Base-by-base conservation (phyloP, 2,329 filamentous ascomycete genomes). In the Nothomitra cinnamomea region DNA sequence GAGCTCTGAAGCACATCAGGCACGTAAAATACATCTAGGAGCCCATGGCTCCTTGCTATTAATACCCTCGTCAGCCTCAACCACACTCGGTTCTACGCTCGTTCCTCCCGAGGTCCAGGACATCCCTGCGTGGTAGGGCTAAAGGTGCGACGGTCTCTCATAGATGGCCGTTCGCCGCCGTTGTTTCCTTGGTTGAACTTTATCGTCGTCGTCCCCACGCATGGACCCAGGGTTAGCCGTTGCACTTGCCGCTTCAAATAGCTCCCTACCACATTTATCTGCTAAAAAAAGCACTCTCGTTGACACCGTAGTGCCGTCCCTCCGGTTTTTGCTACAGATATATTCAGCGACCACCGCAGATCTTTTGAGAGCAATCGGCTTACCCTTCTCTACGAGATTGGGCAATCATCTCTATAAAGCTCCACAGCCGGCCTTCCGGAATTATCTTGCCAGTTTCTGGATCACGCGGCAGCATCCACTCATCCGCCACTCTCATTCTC, bases 261-360 rank as follows among this genome's bases (percentile, higher is more conserved):
- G 65, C 56, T 75, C 73, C 8, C 95, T 74, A 6, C 45, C 45
- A 19, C 45, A 49, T 48, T 75, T 67, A 62, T 94, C 88, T 7
- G 85, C 83, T 59, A 96, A 73, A 5, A 74, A 72, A 38, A 96
- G 67, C 10, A 98, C 90, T 19, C 92, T 76, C 12, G 78, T 85
- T 60, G 83, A 85, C 2, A 96, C 89, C 0, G 88, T 95, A 1
- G 83, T 85, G 12, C 89, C 89, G 65, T 98, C 92, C n/a, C 90
- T 77, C 21, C 92, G 74, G 65, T 96, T 95, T 78, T 96, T 98
- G 7, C 68, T 71, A 52, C 15, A 35, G 38, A 8, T 3, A 22
- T 51, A 57, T 51, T 40, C 10, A 43, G 21, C 12, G 19, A 4
- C 35, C 7, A 25, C 12, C 7, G 35, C 35, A 24, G 19, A 21